Conservation (phyloP, 495 filamentous ascomycete genomes). For the Penicillium maclennaniae region DNA sequence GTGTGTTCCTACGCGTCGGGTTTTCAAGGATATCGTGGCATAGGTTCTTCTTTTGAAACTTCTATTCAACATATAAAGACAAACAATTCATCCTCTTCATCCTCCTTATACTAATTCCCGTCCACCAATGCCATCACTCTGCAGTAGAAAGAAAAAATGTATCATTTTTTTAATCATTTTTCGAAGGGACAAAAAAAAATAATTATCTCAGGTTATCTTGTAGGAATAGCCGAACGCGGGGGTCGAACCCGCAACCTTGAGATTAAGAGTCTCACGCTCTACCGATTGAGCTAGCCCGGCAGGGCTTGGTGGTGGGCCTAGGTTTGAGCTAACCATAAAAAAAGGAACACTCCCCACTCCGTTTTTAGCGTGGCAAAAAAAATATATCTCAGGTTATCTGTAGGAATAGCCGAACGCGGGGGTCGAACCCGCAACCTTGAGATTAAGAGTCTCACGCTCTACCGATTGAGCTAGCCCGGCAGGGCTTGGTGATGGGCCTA, state of each 20-base stretch:
- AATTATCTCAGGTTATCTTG: slow-evolving; percentile 12
- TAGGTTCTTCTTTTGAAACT: no score
- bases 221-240: slow-evolving; percentile 51
- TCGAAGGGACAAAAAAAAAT: background rate
- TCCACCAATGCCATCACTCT: no score
- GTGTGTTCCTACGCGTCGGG: no score
- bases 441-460: slow-evolving; percentile 62
- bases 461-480: slow-evolving; percentile 57
- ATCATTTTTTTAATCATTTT: no score
- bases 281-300: slow-evolving; percentile 57
- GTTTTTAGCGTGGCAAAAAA: slow-evolving; percentile 6
- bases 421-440: slow-evolving; percentile 58
- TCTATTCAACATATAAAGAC: no score
- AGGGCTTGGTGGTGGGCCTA: slow-evolving; percentile 12
- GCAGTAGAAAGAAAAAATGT: no score
- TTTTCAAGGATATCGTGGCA: no score
- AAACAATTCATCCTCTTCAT: no score
- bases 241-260: slow-evolving; percentile 58
- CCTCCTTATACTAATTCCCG: no score
- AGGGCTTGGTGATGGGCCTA: slow-evolving; percentile 11
- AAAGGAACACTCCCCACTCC: no score
- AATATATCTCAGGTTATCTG: slow-evolving; percentile 20
- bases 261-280: slow-evolving; percentile 62
- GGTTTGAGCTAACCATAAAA: no score
- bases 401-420: slow-evolving; percentile 44